A percentile compares a stretch with the other conserved stretches of the same genome.
Evolutionary conservation across 371 early-diverging fungal genomes (phyloP).

Genomic region (Mortierella sp.): DNA sequence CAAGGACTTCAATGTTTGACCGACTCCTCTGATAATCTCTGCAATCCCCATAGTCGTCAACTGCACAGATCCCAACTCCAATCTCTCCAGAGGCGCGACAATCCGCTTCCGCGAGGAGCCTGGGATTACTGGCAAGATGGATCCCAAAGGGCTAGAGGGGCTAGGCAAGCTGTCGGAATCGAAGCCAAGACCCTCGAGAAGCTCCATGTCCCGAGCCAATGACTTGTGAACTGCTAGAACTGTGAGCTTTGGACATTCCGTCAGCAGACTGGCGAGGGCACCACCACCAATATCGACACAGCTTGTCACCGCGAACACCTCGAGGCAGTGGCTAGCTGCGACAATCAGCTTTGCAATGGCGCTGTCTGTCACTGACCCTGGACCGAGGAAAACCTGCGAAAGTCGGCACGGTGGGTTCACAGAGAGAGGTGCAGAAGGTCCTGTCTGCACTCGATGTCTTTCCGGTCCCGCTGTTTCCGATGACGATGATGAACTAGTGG

Average conservation of each 20-base stretch:
- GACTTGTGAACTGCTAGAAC: constrained; percentile 40
- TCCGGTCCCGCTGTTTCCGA: background rate
- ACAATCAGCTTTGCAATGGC: constrained; percentile 43
- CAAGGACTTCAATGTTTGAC: constrained; percentile 24
- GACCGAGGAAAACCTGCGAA: constrained; percentile 45
- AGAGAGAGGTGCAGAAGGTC: no score
- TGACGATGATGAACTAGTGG: background rate
- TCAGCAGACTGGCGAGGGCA: constrained; percentile 38
- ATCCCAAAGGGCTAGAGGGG: background rate
- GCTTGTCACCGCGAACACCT: constrained; percentile 45
- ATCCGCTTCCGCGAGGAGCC: constrained; percentile 15
- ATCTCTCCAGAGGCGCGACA: constrained; percentile 39
- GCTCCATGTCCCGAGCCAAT: constrained; percentile 37
- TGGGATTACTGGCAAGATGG: background rate
- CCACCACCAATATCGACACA: constrained; percentile 50
- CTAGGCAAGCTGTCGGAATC: constrained; percentile 7
- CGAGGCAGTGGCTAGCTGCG: constrained; percentile 33
- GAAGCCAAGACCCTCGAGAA: constrained; percentile 38
- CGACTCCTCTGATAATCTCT: constrained; percentile 29
- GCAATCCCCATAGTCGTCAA: constrained; percentile 28
- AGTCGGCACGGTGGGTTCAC: constrained; percentile 17
- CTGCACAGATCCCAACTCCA: constrained; percentile 38
- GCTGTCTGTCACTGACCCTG: constrained; percentile 53
- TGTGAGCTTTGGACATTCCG: constrained; percentile 41
- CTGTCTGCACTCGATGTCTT: background rate